Conservation (phyloP, 2,329 filamentous ascomycete genomes). For the Didymosphaeria variabile region DNA sequence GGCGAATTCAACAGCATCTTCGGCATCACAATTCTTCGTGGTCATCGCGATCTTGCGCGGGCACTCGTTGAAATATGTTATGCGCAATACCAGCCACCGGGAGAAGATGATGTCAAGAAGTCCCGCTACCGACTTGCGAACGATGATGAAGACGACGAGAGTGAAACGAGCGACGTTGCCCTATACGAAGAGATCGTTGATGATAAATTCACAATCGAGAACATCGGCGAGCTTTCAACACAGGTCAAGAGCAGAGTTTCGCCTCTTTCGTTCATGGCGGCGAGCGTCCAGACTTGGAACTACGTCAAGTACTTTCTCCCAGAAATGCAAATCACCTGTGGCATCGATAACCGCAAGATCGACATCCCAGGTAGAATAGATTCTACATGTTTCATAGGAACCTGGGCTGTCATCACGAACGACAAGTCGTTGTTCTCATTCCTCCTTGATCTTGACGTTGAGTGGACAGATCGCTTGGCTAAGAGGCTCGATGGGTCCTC, state of each 20-base stretch:
- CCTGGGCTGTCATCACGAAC: slow-evolving; percentile 62
- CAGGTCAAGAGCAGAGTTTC: slow-evolving; percentile 71
- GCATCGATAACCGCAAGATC: slow-evolving; percentile 17
- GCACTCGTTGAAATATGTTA: slow-evolving; percentile 75
- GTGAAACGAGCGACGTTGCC: slow-evolving; percentile 35
- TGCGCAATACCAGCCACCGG: slow-evolving; percentile 70
- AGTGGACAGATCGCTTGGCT: slow-evolving; percentile 49
- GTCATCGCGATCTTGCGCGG: slow-evolving; percentile 70
- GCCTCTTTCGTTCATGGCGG: slow-evolving; percentile 64
- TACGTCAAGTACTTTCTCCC: slow-evolving; percentile 6
- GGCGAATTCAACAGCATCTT: slow-evolving; percentile 66
- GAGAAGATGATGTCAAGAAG: slow-evolving; percentile 60
- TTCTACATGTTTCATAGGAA: slow-evolving; percentile 38
- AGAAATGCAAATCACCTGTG: slow-evolving; percentile 20
- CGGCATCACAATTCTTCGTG: slow-evolving; percentile 71
- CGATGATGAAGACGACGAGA: slow-evolving; percentile 40
- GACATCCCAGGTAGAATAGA: not conserved
- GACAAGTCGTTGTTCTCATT: slow-evolving; percentile 64
- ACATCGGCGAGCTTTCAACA: slow-evolving; percentile 74
- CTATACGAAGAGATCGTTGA: slow-evolving; percentile 65
- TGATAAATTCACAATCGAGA: slow-evolving; percentile 77
- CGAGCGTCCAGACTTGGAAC: slow-evolving; percentile 22
- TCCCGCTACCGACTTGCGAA: slow-evolving; percentile 55
- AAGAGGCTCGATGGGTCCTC: slow-evolving; percentile 15
- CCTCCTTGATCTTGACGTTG: slow-evolving; percentile 64